These are phyloP conservation scores for Bauhinia variegata DNA, from an alignment of 306 rosid species.

Conservation along the genomic window DNA sequence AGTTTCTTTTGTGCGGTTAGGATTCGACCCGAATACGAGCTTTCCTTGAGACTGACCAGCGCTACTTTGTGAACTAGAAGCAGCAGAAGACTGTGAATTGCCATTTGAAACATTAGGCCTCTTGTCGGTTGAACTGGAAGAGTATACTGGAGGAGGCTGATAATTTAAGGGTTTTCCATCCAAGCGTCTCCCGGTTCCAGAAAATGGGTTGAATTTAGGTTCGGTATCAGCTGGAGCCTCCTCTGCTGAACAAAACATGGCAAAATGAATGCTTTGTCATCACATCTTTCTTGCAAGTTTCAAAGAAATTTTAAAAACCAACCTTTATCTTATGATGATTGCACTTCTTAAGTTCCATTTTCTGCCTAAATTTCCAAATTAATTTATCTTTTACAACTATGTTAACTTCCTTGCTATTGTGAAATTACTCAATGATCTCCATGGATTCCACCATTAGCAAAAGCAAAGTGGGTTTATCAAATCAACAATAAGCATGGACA, in stretches of 20 bases:
- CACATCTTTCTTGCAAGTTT: background rate
- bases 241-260: slow-evolving; percentile 48
- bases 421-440: background rate
- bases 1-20: slow-evolving; percentile 58
- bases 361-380: no score
- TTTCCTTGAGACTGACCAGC: slow-evolving; percentile 88
- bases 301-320: slow-evolving; percentile 12
- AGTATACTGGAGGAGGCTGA: slow-evolving; percentile 56
- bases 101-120: slow-evolving; percentile 44
- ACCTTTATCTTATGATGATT: background rate
- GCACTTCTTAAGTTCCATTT: no score
- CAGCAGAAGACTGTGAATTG: slow-evolving; percentile 59
- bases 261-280: background rate
- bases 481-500: background rate
- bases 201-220: slow-evolving; percentile 85
- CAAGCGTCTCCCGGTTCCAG: slow-evolving; percentile 90
- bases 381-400: no score
- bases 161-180: slow-evolving; percentile 77
- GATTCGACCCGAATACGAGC: slow-evolving; percentile 88
- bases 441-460: background rate
- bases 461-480: background rate
- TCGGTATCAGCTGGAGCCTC: slow-evolving; percentile 68
- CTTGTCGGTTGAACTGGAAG: slow-evolving; percentile 60
- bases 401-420: background rate
- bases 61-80: slow-evolving; percentile 67